Conservation (phyloP, 2,329 filamentous ascomycete species). For the Nakataea oryzae region DNA sequence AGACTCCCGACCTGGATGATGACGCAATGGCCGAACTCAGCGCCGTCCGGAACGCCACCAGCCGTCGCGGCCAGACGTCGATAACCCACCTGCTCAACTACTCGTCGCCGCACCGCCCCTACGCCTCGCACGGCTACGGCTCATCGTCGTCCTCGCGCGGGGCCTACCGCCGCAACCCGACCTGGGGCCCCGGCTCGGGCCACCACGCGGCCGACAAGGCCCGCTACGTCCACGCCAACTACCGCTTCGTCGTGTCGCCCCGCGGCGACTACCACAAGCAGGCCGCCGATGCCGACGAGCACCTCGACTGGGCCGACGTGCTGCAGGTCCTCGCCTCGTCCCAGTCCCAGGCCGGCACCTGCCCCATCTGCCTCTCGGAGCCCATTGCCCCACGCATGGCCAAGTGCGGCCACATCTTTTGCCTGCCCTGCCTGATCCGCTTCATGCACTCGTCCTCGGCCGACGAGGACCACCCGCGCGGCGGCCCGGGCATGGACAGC, state of each 20-base stretch:
- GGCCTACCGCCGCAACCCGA: slow-evolving; percentile 59
- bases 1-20: slow-evolving; percentile 56
- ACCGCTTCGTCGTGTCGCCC: slow-evolving; percentile 89
- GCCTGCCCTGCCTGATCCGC: slow-evolving; percentile 81
- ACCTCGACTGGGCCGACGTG: slow-evolving; percentile 83
- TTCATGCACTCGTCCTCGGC: slow-evolving; percentile 82
- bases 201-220: slow-evolving; percentile 89
- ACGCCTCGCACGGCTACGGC: slow-evolving; percentile 41
- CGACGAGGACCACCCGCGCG: slow-evolving; percentile 47
- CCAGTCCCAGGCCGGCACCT: slow-evolving; percentile 78
- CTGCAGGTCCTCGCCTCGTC: slow-evolving; percentile 85
- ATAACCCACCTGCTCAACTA: slow-evolving; percentile 97
- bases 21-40: slow-evolving; percentile 77
- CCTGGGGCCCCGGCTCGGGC: slow-evolving; percentile 79
- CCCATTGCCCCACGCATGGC: slow-evolving; percentile 95
- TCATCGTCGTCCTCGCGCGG: slow-evolving; percentile 31
- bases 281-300: slow-evolving; percentile 75
- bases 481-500: slow-evolving; percentile 26
- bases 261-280: slow-evolving; percentile 69
- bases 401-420: slow-evolving; percentile 95
- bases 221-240: slow-evolving; percentile 87
- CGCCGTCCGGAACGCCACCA: slow-evolving; percentile 45
- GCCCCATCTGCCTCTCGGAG: slow-evolving; percentile 88
- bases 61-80: slow-evolving; percentile 83
- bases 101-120: slow-evolving; percentile 59